phyloP scores from a whole-genome alignment of 306 rosid species.

The Vigna trinervia region DNA sequence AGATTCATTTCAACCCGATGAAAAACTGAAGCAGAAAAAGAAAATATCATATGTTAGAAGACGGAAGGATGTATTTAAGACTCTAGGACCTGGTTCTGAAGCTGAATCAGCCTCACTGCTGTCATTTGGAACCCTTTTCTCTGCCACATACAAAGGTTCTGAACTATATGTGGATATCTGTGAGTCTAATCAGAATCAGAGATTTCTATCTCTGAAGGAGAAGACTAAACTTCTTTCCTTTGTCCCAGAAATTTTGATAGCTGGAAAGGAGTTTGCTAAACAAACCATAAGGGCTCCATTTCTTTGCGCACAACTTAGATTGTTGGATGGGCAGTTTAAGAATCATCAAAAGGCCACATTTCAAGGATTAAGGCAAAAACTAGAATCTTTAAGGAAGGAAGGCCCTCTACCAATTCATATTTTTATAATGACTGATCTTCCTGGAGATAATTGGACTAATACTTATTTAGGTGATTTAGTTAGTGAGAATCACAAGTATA shows the following conservation, averaged over 20 bases:
- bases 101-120: conserved; percentile 71
- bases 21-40: conserved; percentile 78
- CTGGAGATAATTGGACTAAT: conserved; percentile 71
- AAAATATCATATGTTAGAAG: conserved; percentile 68
- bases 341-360: conserved; percentile 84
- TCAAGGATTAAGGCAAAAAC: conserved; percentile 56
- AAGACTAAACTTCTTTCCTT: conserved; percentile 69
- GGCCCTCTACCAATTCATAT: conserved; percentile 62
- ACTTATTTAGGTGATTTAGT: conserved; percentile 77
- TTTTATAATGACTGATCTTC: conserved; percentile 94
- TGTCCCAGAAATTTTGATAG: conserved; percentile 66
- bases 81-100: conserved; percentile 78
- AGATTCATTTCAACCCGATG: conserved; percentile 85
- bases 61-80: conserved; percentile 64
- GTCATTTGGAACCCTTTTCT: conserved; percentile 94
- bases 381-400: conserved; percentile 58
- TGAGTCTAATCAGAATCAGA: conserved; percentile 61
- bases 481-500: conserved; percentile 53
- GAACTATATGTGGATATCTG: conserved; percentile 69
- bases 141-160: conserved; percentile 76
- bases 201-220: conserved; percentile 61
- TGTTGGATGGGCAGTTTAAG: conserved; percentile 94
- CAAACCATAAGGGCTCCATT: conserved; percentile 67
- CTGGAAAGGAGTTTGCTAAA: conserved; percentile 63
- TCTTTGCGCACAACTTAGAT: conserved; percentile 86